These are phyloP conservation scores for Acer campestre DNA, from an alignment of 345 rosid species.

Conservation along the genomic window DNA sequence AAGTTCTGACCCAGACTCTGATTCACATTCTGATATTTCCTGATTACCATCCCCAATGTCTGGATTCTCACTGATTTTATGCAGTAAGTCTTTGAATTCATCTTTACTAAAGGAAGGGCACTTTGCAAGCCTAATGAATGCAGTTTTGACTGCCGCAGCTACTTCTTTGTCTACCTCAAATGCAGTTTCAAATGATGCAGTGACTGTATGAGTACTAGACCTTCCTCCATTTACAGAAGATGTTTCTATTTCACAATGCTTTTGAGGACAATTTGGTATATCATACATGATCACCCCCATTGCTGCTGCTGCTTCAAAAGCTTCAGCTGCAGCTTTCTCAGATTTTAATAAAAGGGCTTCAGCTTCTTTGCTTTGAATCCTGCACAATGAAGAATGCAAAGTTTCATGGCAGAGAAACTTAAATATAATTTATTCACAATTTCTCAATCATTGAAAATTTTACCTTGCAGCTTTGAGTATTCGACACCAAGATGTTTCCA, in stretches of 20 bases:
- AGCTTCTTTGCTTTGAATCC: conserved; percentile 82
- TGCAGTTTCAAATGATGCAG: conserved; percentile 86
- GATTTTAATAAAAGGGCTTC: conserved; percentile 58
- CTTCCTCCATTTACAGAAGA: conserved; percentile 48
- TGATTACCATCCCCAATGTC: conserved; percentile 41
- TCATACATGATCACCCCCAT: conserved; percentile 89
- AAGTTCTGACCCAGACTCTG: conserved; percentile 59
- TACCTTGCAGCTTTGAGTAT: conserved; percentile 92
- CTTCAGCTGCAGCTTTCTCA: conserved; percentile 78
- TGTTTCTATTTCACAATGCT: conserved; percentile 52
- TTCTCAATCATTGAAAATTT: not conserved
- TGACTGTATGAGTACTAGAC: conserved; percentile 70
- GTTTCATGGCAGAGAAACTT: conserved; percentile 7
- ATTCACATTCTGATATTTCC: conserved; percentile 54
- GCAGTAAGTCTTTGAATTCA: conserved; percentile 68
- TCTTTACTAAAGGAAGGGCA: conserved; percentile 60
- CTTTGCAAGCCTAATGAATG: conserved; percentile 64
- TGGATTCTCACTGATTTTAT: conserved; percentile 78
- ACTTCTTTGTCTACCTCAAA: conserved; percentile 96
- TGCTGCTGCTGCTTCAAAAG: conserved; percentile 84
- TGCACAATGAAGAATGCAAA: conserved; percentile 25
- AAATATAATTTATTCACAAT: not conserved
- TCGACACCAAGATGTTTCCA: conserved; percentile 95
- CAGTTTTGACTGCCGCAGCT: conserved; percentile 83
- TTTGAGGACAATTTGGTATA: conserved; percentile 63